Percentiles rank a stretch among this genome's conserved stretches.
Conservation (phyloP, 2,329 filamentous ascomycete species). For the Microsporum ferrugineum region DNA sequence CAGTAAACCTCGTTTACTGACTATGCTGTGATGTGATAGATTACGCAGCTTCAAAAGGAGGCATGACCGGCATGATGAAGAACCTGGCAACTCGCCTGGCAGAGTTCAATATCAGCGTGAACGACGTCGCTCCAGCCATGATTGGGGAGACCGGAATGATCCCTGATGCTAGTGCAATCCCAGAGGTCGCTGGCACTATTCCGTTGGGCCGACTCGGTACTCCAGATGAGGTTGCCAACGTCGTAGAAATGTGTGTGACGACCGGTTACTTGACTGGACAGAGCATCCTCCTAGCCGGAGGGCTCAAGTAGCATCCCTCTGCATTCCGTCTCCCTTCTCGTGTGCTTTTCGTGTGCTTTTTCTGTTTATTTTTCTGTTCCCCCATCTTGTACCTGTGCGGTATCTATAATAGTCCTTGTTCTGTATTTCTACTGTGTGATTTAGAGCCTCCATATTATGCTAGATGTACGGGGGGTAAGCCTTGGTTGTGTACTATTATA, state of each 20-base stretch:
- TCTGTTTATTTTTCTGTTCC: not conserved
- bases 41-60: slow-evolving; percentile 51
- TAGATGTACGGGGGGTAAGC: not conserved
- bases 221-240: slow-evolving; percentile 49
- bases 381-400: not conserved
- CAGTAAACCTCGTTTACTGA: not conserved
- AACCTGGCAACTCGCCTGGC: slow-evolving; percentile 51
- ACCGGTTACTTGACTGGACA: slow-evolving; percentile 53
- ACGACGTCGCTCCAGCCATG: slow-evolving; percentile 59
- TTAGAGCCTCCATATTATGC: not conserved
- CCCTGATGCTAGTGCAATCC: slow-evolving; percentile 45
- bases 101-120: slow-evolving; percentile 51
- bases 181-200: slow-evolving; percentile 49
- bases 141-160: slow-evolving; percentile 56
- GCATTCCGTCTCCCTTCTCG: not conserved
- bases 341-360: not conserved
- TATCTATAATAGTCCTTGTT: not conserved
- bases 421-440: not conserved
- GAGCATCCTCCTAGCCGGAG: slow-evolving; percentile 43
- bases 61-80: slow-evolving; percentile 53
- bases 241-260: slow-evolving; percentile 48
- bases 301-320: slow-evolving; percentile 34
- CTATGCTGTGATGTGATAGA: slow-evolving; percentile 18
- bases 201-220: slow-evolving; percentile 48
- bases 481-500: not conserved